Conservation (phyloP, 2,329 filamentous ascomycete genomes). For the Cadophora sp. region DNA sequence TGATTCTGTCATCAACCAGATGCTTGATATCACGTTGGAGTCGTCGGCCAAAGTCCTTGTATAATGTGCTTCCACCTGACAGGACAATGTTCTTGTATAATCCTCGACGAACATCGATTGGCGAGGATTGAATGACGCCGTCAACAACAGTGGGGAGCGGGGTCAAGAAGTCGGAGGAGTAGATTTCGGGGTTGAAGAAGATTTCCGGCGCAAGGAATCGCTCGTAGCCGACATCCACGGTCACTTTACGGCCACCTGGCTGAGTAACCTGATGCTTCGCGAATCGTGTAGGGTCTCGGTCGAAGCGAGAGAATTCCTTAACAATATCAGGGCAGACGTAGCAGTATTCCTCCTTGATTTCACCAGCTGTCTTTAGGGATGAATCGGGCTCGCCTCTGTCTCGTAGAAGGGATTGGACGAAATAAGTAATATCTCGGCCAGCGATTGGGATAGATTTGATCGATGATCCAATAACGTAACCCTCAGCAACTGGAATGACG, state of each 20-base stretch:
- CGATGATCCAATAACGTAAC: constrained; percentile 97
- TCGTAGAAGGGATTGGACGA: constrained; percentile 93
- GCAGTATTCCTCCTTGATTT: constrained; percentile 98
- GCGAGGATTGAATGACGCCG: constrained; percentile 94
- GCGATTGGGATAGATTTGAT: constrained; percentile 99
- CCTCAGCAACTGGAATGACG: constrained; percentile 97
- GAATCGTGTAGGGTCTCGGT: constrained; percentile 90
- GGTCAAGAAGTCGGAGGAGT: constrained; percentile 97
- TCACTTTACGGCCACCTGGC: constrained; percentile 82
- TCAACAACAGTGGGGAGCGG: constrained; percentile 94
- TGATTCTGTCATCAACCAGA: constrained; percentile 90
- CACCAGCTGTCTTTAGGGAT: constrained; percentile 94
- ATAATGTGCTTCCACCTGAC: constrained; percentile 94
- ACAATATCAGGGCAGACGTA: constrained; percentile 99
- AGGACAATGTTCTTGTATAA: constrained; percentile 99
- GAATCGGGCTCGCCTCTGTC: constrained; percentile 97
- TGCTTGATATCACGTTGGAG: constrained; percentile 98
- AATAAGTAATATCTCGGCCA: constrained; percentile 97
- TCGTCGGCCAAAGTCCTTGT: constrained; percentile 97
- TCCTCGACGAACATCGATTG: constrained; percentile 95
- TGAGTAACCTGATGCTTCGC: constrained; percentile 87
- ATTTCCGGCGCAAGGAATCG: constrained; percentile 98
- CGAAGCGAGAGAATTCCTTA: constrained; percentile 95
- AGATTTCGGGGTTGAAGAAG: constrained; percentile 99
- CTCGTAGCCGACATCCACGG: constrained; percentile 95